Evolutionary conservation across 139 green algal species (phyloP).

Genomic region (Coccomyxa sp.): DNA sequence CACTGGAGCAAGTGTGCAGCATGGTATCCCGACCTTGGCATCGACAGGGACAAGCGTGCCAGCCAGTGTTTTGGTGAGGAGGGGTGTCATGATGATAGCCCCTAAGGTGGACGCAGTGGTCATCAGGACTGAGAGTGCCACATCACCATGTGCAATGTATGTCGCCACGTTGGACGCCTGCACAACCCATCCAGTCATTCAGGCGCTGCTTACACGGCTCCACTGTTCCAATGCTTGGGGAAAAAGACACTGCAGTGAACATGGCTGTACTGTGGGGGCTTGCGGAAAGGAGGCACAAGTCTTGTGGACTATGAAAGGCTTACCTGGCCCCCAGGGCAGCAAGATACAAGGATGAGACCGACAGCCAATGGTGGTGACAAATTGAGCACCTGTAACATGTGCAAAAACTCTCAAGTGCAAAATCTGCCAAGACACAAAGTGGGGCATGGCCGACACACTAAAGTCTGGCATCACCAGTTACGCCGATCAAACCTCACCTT

Average conservation of each 20-base stretch:
- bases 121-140: constrained; percentile 84
- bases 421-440: too few relatives aligned
- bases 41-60: constrained; percentile 75
- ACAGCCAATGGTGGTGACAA: constrained; percentile 48
- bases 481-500: constrained; percentile 10
- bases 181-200: not conserved
- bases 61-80: constrained; percentile 64
- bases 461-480: too few relatives aligned
- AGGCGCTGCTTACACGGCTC: not conserved
- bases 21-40: constrained; percentile 37
- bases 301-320: not conserved
- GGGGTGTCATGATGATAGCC: constrained; percentile 79
- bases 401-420: too few relatives aligned
- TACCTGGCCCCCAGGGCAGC: constrained; percentile 65
- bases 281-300: not conserved
- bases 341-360: constrained; percentile 74
- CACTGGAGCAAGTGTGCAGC: not conserved
- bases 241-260: not conserved
- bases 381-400: constrained; percentile 23
- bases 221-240: not conserved
- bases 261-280: not conserved
- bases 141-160: constrained; percentile 79
- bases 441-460: too few relatives aligned
- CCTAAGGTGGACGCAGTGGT: constrained; percentile 72
- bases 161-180: constrained; percentile 78